Evolutionary conservation across 257 asterid genomes (phyloP).

Genomic region (Ligustrum vulgare): DNA sequence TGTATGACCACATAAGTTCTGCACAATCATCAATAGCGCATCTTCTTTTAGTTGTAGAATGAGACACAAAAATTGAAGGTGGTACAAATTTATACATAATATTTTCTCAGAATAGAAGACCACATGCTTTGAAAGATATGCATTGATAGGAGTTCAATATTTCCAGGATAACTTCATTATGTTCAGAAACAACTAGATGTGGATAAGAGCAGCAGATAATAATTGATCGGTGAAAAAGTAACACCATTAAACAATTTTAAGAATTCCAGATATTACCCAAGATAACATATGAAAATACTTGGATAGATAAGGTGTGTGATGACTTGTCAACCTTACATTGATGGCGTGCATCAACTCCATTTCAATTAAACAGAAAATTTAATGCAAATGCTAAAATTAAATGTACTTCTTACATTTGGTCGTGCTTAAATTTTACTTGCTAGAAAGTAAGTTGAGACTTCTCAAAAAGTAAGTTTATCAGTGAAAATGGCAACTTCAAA

Average conservation of each 20-base stretch:
- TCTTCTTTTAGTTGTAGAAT: constrained; percentile 25
- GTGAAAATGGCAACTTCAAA: too few relatives aligned
- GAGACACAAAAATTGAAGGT: constrained; percentile 19
- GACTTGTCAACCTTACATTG: neutral
- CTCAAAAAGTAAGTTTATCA: neutral
- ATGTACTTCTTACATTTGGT: neutral
- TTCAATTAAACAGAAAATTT: neutral
- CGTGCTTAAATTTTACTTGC: neutral
- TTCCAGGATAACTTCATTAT: constrained; percentile 2
- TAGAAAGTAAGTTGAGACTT: neutral
- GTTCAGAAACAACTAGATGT: neutral
- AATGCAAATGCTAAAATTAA: neutral
- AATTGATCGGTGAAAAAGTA: neutral
- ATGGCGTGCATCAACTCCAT: neutral
- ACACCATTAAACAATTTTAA: neutral
- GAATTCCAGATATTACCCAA: neutral
- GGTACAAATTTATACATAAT: neutral
- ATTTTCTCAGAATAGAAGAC: constrained; percentile 10
- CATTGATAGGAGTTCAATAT: constrained; percentile 14
- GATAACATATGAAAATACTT: neutral
- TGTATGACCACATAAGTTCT: constrained; percentile 90
- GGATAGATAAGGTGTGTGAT: neutral
- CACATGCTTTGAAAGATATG: constrained; percentile 13
- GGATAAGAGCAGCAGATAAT: neutral
- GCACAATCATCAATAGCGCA: constrained; percentile 35